These are phyloP conservation scores for Venturia oleaginea DNA, from an alignment of 2,329 filamentous ascomycete species.

Conservation along the genomic window DNA sequence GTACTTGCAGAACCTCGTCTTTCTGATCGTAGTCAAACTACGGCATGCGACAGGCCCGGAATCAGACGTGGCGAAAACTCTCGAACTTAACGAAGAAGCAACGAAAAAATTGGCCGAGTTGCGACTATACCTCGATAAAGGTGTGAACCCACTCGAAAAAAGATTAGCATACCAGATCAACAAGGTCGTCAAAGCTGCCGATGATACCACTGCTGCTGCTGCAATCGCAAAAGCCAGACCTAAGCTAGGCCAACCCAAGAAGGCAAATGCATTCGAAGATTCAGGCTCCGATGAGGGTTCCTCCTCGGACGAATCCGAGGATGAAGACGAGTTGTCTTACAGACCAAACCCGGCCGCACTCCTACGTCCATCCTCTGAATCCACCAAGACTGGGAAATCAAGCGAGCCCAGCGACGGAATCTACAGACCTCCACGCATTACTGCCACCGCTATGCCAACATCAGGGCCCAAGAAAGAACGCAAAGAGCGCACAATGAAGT, in stretches of 20 bases:
- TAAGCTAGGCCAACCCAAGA: conserved; percentile 21
- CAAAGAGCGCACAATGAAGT: conserved; percentile 45
- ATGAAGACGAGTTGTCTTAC: conserved; percentile 52
- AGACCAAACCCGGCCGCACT: conserved; percentile 50
- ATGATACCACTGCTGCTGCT: conserved; percentile 48
- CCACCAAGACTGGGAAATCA: conserved; percentile 20
- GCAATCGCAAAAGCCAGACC: conserved; percentile 27
- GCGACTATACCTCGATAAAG: conserved; percentile 86
- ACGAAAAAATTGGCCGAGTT: conserved; percentile 84
- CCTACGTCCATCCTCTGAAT: conserved; percentile 22
- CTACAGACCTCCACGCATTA: conserved; percentile 79
- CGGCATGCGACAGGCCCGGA: conserved; percentile 41
- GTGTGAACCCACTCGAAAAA: conserved; percentile 79
- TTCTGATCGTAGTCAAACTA: conserved; percentile 73
- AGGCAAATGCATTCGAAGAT: conserved; percentile 23
- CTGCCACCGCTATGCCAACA: conserved; percentile 33
- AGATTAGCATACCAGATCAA: conserved; percentile 93
- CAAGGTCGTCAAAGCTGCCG: conserved; percentile 80
- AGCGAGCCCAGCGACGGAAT: conserved; percentile 51
- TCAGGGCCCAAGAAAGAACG: conserved; percentile 52
- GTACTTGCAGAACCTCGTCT: conserved; percentile 78
- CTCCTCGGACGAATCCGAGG: conserved; percentile 14
- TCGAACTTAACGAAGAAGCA: conserved; percentile 54
- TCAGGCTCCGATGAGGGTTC: conserved; percentile 32
- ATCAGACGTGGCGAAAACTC: conserved; percentile 25